Evolutionary conservation across 2,329 filamentous ascomycete species (phyloP).

Genomic region (Alternaria viburni): DNA sequence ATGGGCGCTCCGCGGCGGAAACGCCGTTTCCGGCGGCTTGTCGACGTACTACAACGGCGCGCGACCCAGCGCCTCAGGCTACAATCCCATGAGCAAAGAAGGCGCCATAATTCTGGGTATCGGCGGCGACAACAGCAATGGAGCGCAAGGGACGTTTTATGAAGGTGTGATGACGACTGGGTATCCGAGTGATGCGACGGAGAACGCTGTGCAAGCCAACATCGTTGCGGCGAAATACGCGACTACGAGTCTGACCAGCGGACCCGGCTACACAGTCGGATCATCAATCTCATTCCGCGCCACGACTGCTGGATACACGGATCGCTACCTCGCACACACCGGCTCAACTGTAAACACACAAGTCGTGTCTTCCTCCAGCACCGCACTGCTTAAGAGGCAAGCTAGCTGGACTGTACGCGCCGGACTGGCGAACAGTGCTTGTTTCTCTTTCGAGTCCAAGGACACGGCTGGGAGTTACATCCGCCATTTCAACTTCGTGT

Average conservation of each 20-base stretch:
- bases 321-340: constrained; percentile 62
- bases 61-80: constrained; percentile 60
- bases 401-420: constrained; percentile 65
- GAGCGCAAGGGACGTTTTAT: constrained; percentile 68
- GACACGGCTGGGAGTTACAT: constrained; percentile 66
- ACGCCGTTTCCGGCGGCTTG: constrained; percentile 61
- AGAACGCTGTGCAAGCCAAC: constrained; percentile 65
- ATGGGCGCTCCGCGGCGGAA: constrained; percentile 66
- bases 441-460: constrained; percentile 66
- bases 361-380: constrained; percentile 61
- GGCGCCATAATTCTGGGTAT: constrained; percentile 73
- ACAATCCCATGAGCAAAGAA: constrained; percentile 69
- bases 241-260: constrained; percentile 56
- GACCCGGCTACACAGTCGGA: constrained; percentile 56
- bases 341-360: constrained; percentile 61
- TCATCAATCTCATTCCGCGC: constrained; percentile 61
- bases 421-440: constrained; percentile 63
- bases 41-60: constrained; percentile 66
- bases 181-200: constrained; percentile 65
- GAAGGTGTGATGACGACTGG: constrained; percentile 70
- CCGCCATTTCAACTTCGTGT: constrained; percentile 61
- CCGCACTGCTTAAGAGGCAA: constrained; percentile 56
- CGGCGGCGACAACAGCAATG: constrained; percentile 68
- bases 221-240: constrained; percentile 66
- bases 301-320: constrained; percentile 62